Percentiles rank a stretch among this genome's conserved stretches.
These are phyloP conservation scores for Hortiboletus rubellus DNA, from an alignment of 1,284 basidiomycete genomes.

Conservation along the genomic window DNA sequence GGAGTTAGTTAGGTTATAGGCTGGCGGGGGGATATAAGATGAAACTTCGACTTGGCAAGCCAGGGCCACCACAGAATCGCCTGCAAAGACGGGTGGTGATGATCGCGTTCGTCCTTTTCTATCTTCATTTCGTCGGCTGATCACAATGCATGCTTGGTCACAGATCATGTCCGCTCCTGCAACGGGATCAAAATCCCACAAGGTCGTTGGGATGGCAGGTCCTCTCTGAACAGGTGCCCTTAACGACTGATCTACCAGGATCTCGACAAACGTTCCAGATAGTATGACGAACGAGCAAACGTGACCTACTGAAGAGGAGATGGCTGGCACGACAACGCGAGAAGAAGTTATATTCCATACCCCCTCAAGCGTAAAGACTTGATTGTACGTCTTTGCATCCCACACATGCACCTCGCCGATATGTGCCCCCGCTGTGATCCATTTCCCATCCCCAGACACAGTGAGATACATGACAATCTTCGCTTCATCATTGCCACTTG, in stretches of 20 bases:
- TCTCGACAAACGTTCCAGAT: constrained; percentile 87
- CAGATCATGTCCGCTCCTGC: constrained; percentile 65
- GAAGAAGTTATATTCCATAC: constrained; percentile 23
- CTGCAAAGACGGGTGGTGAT: no score
- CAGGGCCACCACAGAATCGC: no score
- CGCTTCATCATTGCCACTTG: no score
- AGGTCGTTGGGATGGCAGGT: constrained; percentile 52
- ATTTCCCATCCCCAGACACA: no score
- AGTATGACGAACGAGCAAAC: constrained; percentile 94
- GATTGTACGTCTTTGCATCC: no score
- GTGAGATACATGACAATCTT: no score
- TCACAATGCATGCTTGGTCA: constrained; percentile 1
- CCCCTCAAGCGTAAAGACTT: no score
- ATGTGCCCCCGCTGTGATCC: no score
- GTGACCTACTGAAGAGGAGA: constrained; percentile 98
- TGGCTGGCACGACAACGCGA: constrained; percentile 49
- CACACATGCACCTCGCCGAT: no score
- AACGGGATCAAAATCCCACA: constrained; percentile 42
- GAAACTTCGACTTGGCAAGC: no score
- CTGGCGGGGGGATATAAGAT: no score
- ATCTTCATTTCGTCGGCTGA: background rate
- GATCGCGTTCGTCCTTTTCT: constrained; percentile 1
- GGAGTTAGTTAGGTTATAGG: no score
- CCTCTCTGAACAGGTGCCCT: constrained; percentile 60
- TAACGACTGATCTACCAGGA: constrained; percentile 80